Percentiles rank a stretch among this genome's conserved stretches.
These are phyloP conservation scores for Penicillium crystallinum DNA, from an alignment of 495 filamentous ascomycete species.

Conservation along the genomic window DNA sequence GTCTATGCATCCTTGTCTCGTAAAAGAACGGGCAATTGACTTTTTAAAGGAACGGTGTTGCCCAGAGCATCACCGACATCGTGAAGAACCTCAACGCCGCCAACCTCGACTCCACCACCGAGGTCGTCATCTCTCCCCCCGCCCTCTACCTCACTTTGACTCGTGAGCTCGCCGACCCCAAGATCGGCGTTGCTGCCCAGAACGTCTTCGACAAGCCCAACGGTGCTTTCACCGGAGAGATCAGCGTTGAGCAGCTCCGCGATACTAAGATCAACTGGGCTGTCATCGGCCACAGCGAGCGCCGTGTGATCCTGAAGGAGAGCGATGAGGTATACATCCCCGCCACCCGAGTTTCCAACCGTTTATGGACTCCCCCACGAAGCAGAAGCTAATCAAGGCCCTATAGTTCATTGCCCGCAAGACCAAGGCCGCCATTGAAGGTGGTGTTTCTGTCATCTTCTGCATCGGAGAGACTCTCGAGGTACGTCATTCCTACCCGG, in stretches of 20 bases:
- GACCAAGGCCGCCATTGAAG: conserved; percentile 83
- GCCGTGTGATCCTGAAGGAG: conserved; percentile 81
- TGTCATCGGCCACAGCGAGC: conserved; percentile 89
- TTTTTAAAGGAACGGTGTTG: conserved; percentile 76
- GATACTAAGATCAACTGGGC: conserved; percentile 84
- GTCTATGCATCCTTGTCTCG: neutral
- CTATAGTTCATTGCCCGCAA: conserved; percentile 76
- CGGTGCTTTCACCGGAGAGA: conserved; percentile 96
- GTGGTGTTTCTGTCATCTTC: conserved; percentile 84
- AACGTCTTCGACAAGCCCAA: conserved; percentile 96
- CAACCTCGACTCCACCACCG: conserved; percentile 46
- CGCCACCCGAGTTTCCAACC: neutral
- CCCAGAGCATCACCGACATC: conserved; percentile 79
- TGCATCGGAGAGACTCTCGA: conserved; percentile 94
- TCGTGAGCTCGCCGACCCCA: conserved; percentile 61
- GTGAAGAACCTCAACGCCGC: conserved; percentile 81
- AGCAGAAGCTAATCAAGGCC: neutral
- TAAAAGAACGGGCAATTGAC: conserved; percentile 12
- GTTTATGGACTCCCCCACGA: neutral
- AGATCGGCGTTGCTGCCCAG: conserved; percentile 81
- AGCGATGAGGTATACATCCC: conserved; percentile 54
- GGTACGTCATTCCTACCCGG: conserved; percentile 35
- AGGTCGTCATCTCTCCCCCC: conserved; percentile 92
- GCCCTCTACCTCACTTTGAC: conserved; percentile 84
- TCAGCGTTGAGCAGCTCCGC: conserved; percentile 82